These are phyloP conservation scores for Drosera capensis DNA, from an alignment of 148 eudicot species.

Conservation along the genomic window DNA sequence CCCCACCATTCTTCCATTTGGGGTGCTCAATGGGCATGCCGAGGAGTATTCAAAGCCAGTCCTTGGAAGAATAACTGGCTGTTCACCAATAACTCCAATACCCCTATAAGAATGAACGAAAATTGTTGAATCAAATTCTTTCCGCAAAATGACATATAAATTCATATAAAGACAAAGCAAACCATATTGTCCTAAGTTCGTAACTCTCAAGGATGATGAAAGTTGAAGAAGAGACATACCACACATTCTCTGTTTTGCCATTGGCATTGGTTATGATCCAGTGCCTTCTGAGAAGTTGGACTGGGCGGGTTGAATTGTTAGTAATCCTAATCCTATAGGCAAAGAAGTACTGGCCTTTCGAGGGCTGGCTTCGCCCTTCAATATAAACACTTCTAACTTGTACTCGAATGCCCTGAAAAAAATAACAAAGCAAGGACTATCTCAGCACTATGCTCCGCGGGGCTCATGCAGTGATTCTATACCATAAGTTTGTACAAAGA, in stretches of 20 bases:
- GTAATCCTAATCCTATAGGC: conserved; percentile 93
- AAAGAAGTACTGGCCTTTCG: conserved; percentile 66
- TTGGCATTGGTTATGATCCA: conserved; percentile 92
- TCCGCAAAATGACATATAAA: neutral
- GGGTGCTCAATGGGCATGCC: conserved; percentile 82
- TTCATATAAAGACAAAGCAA: neutral
- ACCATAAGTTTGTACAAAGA: neutral
- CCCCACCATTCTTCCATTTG: conserved; percentile 90
- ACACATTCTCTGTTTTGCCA: conserved; percentile 67
- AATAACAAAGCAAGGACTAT: neutral
- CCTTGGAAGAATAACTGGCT: conserved; percentile 93
- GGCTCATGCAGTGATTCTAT: neutral
- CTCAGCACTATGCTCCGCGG: neutral
- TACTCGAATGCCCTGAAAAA: conserved; percentile 67
- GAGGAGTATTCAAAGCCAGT: conserved; percentile 93
- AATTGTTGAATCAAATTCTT: no score
- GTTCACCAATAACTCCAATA: conserved; percentile 90
- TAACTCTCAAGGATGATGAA: neutral
- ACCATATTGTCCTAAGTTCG: neutral
- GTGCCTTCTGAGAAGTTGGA: conserved; percentile 92
- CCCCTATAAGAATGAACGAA: conserved; percentile 51
- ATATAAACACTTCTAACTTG: conserved; percentile 95
- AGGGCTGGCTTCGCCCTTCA: conserved; percentile 84
- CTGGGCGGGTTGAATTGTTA: conserved; percentile 84
- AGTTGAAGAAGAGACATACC: conserved; percentile 27